A percentile compares a stretch with the other conserved stretches of the same genome.
Evolutionary conservation across 176 grass and related monocot genomes (phyloP).

Genomic region (Carex littledalei): DNA sequence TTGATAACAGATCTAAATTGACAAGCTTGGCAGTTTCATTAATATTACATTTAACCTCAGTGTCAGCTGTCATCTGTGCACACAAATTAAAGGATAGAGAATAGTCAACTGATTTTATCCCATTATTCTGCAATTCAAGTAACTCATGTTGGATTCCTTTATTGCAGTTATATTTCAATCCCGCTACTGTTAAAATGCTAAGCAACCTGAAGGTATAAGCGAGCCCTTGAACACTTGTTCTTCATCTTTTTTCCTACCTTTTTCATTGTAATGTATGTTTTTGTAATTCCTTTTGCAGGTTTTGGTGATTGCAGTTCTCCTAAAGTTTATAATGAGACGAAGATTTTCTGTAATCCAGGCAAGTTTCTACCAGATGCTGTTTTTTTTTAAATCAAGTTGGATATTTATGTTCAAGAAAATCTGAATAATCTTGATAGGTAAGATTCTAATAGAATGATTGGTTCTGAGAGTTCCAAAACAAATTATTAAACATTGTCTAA

Average conservation of each 20-base stretch:
- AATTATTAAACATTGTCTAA: not conserved
- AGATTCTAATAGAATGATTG: not conserved
- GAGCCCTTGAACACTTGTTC: not conserved
- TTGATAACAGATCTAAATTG: not conserved
- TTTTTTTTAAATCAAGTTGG: slow-evolving; percentile 5
- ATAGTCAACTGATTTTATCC: not conserved
- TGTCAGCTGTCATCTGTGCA: not conserved
- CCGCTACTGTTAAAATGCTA: slow-evolving; percentile 96
- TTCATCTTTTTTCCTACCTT: slow-evolving; percentile 21
- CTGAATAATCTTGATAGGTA: not conserved
- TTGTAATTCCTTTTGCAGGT: slow-evolving; percentile 49
- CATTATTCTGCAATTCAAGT: not conserved
- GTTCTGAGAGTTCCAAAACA: not conserved
- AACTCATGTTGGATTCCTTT: slow-evolving; percentile 24
- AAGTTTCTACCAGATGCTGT: slow-evolving; percentile 18
- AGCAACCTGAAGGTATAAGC: slow-evolving; percentile 87
- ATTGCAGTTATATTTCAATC: slow-evolving; percentile 98
- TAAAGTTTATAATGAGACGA: slow-evolving; percentile 91
- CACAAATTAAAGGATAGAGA: not conserved
- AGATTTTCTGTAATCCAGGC: slow-evolving; percentile 92
- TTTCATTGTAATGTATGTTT: slow-evolving; percentile 23
- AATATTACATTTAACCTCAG: slow-evolving; percentile 21
- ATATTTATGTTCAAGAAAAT: not conserved
- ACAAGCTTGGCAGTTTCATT: not conserved
- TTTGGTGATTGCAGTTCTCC: slow-evolving; percentile 88